Conservation (phyloP, 2,329 filamentous ascomycete genomes). For the Epicoccum nigrum region DNA sequence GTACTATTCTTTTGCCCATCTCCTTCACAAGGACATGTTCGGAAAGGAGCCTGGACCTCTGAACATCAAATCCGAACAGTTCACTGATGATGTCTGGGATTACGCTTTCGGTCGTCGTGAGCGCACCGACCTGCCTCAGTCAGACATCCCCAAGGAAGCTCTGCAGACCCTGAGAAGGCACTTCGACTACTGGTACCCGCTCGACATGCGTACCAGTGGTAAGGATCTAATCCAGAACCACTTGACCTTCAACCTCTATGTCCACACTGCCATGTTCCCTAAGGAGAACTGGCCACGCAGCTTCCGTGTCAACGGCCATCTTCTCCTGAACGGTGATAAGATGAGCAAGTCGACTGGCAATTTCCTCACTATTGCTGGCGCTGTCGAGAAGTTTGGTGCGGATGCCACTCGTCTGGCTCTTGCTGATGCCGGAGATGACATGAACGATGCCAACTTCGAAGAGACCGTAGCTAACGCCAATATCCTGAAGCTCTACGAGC, state of each 20-base stretch:
- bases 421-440: conserved; percentile 91
- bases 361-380: conserved; percentile 88
- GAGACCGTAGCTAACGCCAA: conserved; percentile 92
- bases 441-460: conserved; percentile 96
- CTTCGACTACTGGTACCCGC: conserved; percentile 96
- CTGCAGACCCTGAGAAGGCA: conserved; percentile 84
- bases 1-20: conserved; percentile 66
- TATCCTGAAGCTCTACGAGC: conserved; percentile 81
- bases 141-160: conserved; percentile 73
- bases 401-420: conserved; percentile 91
- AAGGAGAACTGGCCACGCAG: conserved; percentile 86
- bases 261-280: conserved; percentile 88
- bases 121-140: conserved; percentile 70
- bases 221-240: conserved; percentile 80
- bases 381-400: conserved; percentile 90
- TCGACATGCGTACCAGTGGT: conserved; percentile 85
- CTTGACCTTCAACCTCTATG: conserved; percentile 93
- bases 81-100: conserved; percentile 96
- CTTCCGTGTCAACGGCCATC: conserved; percentile 88
- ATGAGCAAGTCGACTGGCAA: conserved; percentile 99
- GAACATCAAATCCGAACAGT: conserved; percentile 76
- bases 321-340: conserved; percentile 95
- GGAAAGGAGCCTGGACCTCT: conserved; percentile 61
- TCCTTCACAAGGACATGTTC: conserved; percentile 83
- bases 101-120: conserved; percentile 86